A percentile compares a stretch with the other conserved stretches of the same genome.
Conservation (phyloP, 2,329 filamentous ascomycete genomes). For the Botrytis pseudocinerea region DNA sequence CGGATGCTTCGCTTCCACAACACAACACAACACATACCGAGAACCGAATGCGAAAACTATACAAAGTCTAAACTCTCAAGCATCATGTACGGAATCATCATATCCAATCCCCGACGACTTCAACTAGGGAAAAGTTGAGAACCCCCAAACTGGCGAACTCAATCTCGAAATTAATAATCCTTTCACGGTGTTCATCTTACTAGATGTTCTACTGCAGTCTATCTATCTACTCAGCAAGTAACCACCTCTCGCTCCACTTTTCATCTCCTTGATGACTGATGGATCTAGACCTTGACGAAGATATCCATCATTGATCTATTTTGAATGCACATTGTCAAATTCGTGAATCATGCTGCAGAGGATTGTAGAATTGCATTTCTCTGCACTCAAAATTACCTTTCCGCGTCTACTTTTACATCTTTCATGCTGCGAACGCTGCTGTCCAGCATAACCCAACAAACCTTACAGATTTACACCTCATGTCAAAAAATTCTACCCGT, state of each 20-base stretch:
- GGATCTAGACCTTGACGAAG: slow-evolving; percentile 4
- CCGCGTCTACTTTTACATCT: neutral
- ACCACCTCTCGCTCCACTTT: neutral
- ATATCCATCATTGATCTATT: neutral
- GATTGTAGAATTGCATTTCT: neutral
- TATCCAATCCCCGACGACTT: neutral
- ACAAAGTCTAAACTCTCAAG: neutral
- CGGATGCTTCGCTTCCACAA: too few relatives aligned
- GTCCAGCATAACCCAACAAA: neutral
- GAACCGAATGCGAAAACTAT: neutral
- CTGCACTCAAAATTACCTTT: neutral
- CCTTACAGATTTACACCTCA: neutral
- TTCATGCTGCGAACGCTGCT: neutral
- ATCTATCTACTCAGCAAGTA: neutral
- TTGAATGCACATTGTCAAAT: neutral
- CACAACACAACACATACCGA: neutral
- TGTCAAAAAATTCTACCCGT: neutral
- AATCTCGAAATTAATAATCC: neutral
- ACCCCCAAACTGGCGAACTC: neutral
- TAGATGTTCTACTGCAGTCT: neutral
- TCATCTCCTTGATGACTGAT: slow-evolving; percentile 3
- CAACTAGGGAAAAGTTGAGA: neutral
- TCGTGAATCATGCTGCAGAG: neutral
- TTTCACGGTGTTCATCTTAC: neutral
- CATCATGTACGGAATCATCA: neutral